Evolutionary conservation across 805 yeast genomes (phyloP).

Genomic region (Alloascoidea africana): DNA sequence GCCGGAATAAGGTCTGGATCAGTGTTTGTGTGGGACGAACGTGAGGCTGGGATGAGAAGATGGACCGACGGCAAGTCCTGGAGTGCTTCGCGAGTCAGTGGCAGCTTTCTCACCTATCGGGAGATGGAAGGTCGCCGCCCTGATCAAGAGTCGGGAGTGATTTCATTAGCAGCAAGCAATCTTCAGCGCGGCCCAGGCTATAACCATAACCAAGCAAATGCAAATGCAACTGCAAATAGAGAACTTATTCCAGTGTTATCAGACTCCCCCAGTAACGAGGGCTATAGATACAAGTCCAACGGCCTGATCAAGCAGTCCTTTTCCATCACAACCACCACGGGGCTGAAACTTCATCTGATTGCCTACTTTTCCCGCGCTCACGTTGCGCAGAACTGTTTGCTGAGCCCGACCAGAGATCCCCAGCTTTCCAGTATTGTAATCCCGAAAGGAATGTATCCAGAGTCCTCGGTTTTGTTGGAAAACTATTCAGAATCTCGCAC

Average conservation of each 20-base stretch:
- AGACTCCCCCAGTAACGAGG: constrained; percentile 12
- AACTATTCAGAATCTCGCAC: constrained; percentile 3
- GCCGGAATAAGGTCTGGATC: constrained; percentile 38
- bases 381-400: constrained; percentile 16
- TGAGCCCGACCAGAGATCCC: constrained; percentile 31
- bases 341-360: constrained; percentile 44
- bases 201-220: not conserved
- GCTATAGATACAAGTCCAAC: constrained; percentile 26
- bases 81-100: constrained; percentile 58
- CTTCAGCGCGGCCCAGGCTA: too few species aligned
- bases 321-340: constrained; percentile 34
- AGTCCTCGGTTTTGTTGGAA: constrained; percentile 12
- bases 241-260: not conserved
- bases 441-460: constrained; percentile 23
- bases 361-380: constrained; percentile 28
- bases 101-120: constrained; percentile 44
- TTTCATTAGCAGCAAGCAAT: too few species aligned
- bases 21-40: constrained; percentile 60
- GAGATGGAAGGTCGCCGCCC: constrained; percentile 31
- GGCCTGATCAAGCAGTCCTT: constrained; percentile 57
- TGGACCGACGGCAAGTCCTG: constrained; percentile 72
- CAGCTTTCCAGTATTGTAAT: constrained; percentile 18
- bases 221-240: too few species aligned
- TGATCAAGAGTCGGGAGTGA: constrained; percentile 8
- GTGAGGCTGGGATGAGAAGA: constrained; percentile 53